These are phyloP conservation scores for Gliomastix tumulicola DNA, from an alignment of 2,329 filamentous ascomycete genomes.

Conservation along the genomic window DNA sequence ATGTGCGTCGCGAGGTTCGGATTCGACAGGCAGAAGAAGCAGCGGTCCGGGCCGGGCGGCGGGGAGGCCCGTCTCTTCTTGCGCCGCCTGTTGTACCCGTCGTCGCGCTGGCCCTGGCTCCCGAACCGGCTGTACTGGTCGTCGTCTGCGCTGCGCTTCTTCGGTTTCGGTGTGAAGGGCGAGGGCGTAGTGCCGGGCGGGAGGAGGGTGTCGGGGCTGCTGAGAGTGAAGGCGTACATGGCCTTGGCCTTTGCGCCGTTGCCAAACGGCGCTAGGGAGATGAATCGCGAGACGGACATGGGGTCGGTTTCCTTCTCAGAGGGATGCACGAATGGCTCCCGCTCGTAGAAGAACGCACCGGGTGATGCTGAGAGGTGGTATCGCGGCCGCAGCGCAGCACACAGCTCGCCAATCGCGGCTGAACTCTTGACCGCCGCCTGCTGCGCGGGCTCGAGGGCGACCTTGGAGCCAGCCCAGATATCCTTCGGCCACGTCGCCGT, in stretches of 20 bases:
- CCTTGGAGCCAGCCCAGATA: constrained; percentile 63
- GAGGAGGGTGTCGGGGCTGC: constrained; percentile 55
- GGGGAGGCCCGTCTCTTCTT: constrained; percentile 42
- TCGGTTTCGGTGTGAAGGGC: constrained; percentile 53
- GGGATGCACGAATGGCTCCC: constrained; percentile 83
- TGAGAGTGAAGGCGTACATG: constrained; percentile 71
- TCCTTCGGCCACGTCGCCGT: constrained; percentile 80
- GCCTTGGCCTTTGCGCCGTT: constrained; percentile 74
- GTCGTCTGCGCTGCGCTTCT: constrained; percentile 47
- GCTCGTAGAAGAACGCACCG: constrained; percentile 68
- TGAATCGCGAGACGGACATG: constrained; percentile 72
- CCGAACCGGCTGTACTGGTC: constrained; percentile 51
- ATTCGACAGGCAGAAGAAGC: constrained; percentile 95
- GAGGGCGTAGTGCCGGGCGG: constrained; percentile 69
- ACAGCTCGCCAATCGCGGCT: constrained; percentile 72
- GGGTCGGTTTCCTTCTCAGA: constrained; percentile 35
- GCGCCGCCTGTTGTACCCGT: constrained; percentile 32
- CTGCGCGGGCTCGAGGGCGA: constrained; percentile 46
- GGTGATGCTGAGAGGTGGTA: constrained; percentile 79
- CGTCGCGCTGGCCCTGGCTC: no score
- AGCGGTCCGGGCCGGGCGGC: constrained; percentile 66
- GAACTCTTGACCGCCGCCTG: constrained; percentile 44
- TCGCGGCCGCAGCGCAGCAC: constrained; percentile 72
- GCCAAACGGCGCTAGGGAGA: constrained; percentile 75
- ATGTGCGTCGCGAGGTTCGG: constrained; percentile 78